Base-by-base conservation (phyloP, 768 basidiomycete genomes). In the Psilocybe sp. region DNA sequence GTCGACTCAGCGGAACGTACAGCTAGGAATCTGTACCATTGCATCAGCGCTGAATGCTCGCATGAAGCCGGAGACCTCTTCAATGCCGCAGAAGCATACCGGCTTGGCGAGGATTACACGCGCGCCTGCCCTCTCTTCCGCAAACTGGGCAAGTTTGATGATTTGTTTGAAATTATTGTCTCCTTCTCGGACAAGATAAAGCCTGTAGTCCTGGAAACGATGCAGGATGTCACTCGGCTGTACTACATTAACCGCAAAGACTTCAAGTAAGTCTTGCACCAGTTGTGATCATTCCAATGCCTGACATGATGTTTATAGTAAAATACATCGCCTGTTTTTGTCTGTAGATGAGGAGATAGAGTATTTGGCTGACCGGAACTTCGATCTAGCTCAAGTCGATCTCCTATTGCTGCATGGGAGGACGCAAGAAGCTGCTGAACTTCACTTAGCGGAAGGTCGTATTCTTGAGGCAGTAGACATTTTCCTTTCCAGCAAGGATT, bases 291-390 rank as follows among this genome's bases (percentile, higher is more conserved):
- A 5, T 9, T 33, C 0, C 6, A 28, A 43, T 18, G 9, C 8
- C 9, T 46, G 33, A 44, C n/a, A n/a, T 32, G 23, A 42, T 47
- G 50, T 15, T 41, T 38, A 4, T 52, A 86, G 85, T n/a, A 66
- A 76, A 61, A 74, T 75, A 31, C 46, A 63, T 43, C 57, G 62
- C 7, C 58, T 87, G 1, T 87, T 87, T 52, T 49, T 65, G 1
- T 66, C 75, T 0, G 64, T 70, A 0, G 77, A 86, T 14, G 78
- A 83, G 23, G 69, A 70, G 15, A 56, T 84, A 9, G 74, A 77
- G 34, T 87, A 81, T 47, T 66, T 82, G 14, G 76, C 84, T 51
- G 73, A 79, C 4, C 72, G 72, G 43, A 77, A 76, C 28, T 63
- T 87, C 2, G 79, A 82, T 52, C 51, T 70, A 10, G 73, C 79